Percentiles rank a stretch among this genome's conserved stretches.
Evolutionary conservation across 257 asterid genomes (phyloP).

Genomic region (Dorcoceras hygrometricum): DNA sequence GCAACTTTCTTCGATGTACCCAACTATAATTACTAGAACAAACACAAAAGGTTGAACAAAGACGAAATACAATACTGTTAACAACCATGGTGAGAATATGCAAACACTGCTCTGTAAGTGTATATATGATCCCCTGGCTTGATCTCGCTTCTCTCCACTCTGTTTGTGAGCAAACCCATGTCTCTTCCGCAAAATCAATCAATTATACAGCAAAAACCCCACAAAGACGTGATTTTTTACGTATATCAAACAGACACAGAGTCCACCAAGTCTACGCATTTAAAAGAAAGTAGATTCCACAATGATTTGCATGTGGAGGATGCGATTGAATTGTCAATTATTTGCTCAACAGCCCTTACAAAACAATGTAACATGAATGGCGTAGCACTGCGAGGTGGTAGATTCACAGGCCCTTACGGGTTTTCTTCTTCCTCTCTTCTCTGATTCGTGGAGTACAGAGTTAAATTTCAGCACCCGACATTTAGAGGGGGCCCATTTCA

Average conservation of each 20-base stretch:
- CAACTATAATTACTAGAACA: neutral
- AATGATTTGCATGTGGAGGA: too few species aligned
- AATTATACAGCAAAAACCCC: neutral
- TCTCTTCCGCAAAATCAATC: neutral
- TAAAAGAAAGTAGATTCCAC: neutral
- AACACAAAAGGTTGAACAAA: neutral
- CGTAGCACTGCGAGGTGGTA: neutral
- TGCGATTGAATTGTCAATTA: too few species aligned
- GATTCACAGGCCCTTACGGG: too few species aligned
- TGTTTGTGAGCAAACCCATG: conserved; percentile 48
- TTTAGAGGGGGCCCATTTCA: neutral
- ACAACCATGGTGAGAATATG: conserved; percentile 62
- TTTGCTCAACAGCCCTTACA: neutral
- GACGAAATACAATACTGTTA: neutral
- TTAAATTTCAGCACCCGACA: neutral
- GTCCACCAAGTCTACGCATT: neutral
- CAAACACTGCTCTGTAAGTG: conserved; percentile 46
- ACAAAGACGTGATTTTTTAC: neutral
- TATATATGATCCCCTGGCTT: conserved; percentile 51
- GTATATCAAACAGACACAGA: neutral
- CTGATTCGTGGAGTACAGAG: too few species aligned
- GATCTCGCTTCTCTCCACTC: conserved; percentile 43
- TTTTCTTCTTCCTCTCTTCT: neutral
- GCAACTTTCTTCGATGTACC: conserved; percentile 12
- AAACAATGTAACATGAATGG: neutral